Evolutionary conservation across 768 basidiomycete species (phyloP), one percentile per base, ranked within the genome.

Genomic region (Suillus paluster): DNA sequence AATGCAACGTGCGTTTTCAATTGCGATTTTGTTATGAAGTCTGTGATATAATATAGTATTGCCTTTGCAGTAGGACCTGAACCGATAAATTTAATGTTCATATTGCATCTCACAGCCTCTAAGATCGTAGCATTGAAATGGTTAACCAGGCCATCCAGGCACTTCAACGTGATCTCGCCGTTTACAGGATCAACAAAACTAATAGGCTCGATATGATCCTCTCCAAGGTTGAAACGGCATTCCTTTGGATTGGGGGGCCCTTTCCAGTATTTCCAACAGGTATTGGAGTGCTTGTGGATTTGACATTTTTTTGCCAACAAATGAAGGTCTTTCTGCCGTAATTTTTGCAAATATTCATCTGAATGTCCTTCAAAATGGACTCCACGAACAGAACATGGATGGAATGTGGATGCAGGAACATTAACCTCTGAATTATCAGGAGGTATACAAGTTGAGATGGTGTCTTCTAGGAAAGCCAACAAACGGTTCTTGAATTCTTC

Each of bases 1-100:
- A 70, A 80, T 0, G 78, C 76, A 1, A 80, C 76, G 66, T 83
- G 78, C 0, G 75, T 63, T 45, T 80, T 80, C 17, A 83, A 59
- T 42, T 78, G 73, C 0, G 75, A 59, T 60, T 84, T 84, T 4
- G 80, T 78, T 19, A 83, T 81, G 58, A 83, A 83, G 60, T 83
- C 74, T 0, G 81, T 83, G 27, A 83, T 79, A 58, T 83, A 84
- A 58, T 79, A 80, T 5, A 80, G 44, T 0, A 81, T 62, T 0
- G 81, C 81, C 57, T 82, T 82, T 2, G 80, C 79, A 1, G 73
- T 63, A 8, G 66, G 39, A 0, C 82, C 82, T 0, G 80, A 81
- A 0, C 74, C 75, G n/a, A 84, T 75, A 52, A 76, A 80, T 61
- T 82, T 80, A 4, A 84, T 79, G 57, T 84, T 82, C 76, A 81